These are phyloP conservation scores for Bauhinia variegata DNA, from an alignment of 306 rosid species.

Conservation along the genomic window DNA sequence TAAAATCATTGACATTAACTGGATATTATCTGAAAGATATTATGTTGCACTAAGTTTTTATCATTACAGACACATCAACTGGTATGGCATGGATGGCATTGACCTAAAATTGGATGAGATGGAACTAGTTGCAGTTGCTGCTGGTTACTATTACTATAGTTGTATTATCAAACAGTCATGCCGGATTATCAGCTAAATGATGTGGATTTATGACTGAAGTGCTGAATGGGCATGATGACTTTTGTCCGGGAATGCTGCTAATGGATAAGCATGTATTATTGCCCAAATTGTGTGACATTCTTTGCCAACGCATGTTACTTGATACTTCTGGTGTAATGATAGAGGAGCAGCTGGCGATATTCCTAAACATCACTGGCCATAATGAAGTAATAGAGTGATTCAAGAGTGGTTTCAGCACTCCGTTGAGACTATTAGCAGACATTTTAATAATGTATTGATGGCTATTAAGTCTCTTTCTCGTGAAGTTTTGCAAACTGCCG, in stretches of 20 bases:
- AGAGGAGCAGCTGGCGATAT: slow-evolving; percentile 85
- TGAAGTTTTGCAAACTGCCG: slow-evolving; percentile 68
- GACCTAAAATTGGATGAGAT: slow-evolving; percentile 87
- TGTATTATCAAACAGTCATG: slow-evolving; percentile 57
- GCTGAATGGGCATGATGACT: slow-evolving; percentile 63
- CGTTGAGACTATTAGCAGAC: slow-evolving; percentile 89
- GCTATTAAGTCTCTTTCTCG: slow-evolving; percentile 77
- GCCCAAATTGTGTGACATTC: slow-evolving; percentile 68
- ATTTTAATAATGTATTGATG: slow-evolving; percentile 81
- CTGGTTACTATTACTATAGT: slow-evolving; percentile 75
- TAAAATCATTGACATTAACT: slow-evolving; percentile 25
- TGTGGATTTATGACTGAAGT: slow-evolving; percentile 72
- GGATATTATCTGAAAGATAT: slow-evolving; percentile 31
- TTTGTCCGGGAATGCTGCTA: slow-evolving; percentile 73
- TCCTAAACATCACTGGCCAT: slow-evolving; percentile 74
- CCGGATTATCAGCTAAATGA: slow-evolving; percentile 60
- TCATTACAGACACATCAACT: slow-evolving; percentile 64
- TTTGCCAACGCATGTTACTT: slow-evolving; percentile 72
- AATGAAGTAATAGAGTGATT: slow-evolving; percentile 77
- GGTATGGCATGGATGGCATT: slow-evolving; percentile 57
- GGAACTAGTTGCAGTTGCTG: slow-evolving; percentile 88
- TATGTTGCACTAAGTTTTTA: slow-evolving; percentile 47
- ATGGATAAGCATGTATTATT: slow-evolving; percentile 86
- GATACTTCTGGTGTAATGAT: slow-evolving; percentile 85
- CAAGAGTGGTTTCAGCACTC: slow-evolving; percentile 90